A percentile compares a stretch with the other conserved stretches of the same genome.
Conservation (phyloP, 768 basidiomycete genomes). For the Tubosaeta brunneosetosa region DNA sequence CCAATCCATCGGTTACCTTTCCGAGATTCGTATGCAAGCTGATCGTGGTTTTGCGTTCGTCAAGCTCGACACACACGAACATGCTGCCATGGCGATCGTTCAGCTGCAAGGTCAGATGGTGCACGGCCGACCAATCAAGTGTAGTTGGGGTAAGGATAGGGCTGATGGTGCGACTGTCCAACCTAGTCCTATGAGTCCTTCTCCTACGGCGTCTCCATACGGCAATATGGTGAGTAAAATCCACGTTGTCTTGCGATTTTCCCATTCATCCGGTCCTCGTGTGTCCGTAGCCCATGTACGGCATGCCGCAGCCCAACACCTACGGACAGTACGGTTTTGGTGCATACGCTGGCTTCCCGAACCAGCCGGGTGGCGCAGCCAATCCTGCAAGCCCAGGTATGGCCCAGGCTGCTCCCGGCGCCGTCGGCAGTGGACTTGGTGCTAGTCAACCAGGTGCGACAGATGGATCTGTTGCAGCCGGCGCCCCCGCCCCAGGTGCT, state of each 20-base stretch:
- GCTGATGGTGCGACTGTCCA: constrained; percentile 63
- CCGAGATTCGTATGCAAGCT: constrained; percentile 98
- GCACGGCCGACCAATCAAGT: constrained; percentile 95
- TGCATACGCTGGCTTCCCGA: constrained; percentile 68
- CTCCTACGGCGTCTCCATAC: constrained; percentile 60
- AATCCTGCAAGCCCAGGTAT: constrained; percentile 38
- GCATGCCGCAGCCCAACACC: constrained; percentile 77
- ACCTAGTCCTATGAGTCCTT: constrained; percentile 53
- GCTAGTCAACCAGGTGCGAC: constrained; percentile 54
- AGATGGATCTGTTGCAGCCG: constrained; percentile 46
- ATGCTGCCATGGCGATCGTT: constrained; percentile 96
- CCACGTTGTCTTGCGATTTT: background rate
- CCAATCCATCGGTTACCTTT: constrained; percentile 97
- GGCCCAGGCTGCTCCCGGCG: constrained; percentile 55
- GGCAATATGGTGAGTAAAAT: constrained; percentile 61
- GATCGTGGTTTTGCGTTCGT: constrained; percentile 99
- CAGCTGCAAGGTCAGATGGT: constrained; percentile 97
- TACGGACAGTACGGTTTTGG: constrained; percentile 76
- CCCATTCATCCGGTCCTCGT: constrained; percentile 1
- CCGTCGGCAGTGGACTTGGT: constrained; percentile 51
- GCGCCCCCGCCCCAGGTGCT: constrained; percentile 49
- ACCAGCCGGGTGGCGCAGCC: constrained; percentile 50
- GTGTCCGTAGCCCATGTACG: constrained; percentile 70
- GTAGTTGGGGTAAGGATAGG: constrained; percentile 98
- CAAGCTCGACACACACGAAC: constrained; percentile 97